Percentiles rank a stretch among this genome's conserved stretches.
These are phyloP conservation scores for Rhododendron ovatum DNA, from an alignment of 148 eudicot species.

Conservation along the genomic window DNA sequence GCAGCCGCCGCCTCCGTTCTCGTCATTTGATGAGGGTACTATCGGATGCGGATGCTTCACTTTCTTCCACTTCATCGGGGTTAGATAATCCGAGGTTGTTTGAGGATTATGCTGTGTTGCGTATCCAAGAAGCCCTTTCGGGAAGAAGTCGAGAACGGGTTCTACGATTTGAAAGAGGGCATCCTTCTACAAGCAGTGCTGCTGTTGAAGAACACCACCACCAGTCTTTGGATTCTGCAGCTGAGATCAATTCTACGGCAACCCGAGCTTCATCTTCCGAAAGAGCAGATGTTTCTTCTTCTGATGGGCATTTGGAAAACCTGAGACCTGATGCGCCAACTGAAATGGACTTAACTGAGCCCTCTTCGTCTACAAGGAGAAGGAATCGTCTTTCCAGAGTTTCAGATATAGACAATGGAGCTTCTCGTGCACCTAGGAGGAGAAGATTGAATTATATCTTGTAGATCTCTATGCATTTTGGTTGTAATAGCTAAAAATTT, in stretches of 20 bases:
- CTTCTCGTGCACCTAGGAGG: conserved; percentile 31
- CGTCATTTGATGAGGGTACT: conserved; percentile 32
- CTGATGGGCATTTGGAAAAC: background rate
- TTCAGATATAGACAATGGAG: conserved; percentile 20
- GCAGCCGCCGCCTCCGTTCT: conserved; percentile 18
- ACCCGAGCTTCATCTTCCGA: conserved; percentile 16
- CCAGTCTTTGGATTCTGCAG: conserved; percentile 3
- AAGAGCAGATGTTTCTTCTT: conserved; percentile 15
- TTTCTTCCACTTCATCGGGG: conserved; percentile 39
- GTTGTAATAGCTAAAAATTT: background rate
- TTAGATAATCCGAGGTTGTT: conserved; percentile 35
- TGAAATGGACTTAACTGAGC: conserved; percentile 4
- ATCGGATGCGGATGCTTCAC: conserved; percentile 44
- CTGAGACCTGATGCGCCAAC: background rate
- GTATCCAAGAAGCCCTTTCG: conserved; percentile 12
- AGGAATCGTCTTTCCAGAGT: conserved; percentile 24
- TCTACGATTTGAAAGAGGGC: background rate
- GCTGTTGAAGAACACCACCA: background rate
- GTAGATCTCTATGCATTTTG: background rate
- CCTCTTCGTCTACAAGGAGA: conserved; percentile 28
- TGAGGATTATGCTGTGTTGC: conserved; percentile 30
- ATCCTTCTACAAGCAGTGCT: conserved; percentile 12
- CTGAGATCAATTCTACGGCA: conserved; percentile 6
- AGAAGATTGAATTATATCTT: conserved; percentile 30
- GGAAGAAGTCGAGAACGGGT: conserved; percentile 6